phyloP scores from a whole-genome alignment of 352 stramenopile genomes.

The Globisporangium yorkense region DNA sequence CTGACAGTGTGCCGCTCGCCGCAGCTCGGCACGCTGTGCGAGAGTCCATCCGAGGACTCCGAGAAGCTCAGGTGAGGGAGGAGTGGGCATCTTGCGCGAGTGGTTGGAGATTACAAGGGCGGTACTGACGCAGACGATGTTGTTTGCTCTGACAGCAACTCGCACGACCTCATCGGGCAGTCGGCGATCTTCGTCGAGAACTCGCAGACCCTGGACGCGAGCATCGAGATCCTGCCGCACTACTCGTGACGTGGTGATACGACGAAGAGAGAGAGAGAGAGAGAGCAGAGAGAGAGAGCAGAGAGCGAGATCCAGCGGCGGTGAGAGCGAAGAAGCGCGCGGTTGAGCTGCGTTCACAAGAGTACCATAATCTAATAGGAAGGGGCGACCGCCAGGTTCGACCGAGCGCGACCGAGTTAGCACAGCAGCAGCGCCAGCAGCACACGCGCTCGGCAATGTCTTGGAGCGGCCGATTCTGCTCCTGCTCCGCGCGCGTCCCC shows the following conservation, averaged over 20 bases:
- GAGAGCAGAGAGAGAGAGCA: neutral
- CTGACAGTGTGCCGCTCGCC: slow-evolving; percentile 41
- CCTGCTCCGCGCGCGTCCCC: neutral
- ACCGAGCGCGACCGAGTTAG: neutral
- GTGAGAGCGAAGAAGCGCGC: neutral
- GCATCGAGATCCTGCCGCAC: slow-evolving; percentile 60
- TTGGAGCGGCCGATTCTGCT: too few relatives aligned
- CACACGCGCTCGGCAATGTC: too few relatives aligned
- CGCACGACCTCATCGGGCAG: slow-evolving; percentile 14
- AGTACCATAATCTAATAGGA: slow-evolving; percentile 18
- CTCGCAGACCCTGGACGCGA: slow-evolving; percentile 39
- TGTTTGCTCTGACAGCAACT: slow-evolving; percentile 1
- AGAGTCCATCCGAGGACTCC: slow-evolving; percentile 17
- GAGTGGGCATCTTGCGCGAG: neutral
- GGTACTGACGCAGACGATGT: neutral
- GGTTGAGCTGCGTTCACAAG: neutral
- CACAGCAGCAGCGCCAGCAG: too few relatives aligned
- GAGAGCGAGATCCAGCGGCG: neutral
- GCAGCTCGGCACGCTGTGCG: slow-evolving; percentile 33
- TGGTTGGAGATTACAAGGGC: neutral
- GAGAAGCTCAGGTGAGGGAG: slow-evolving; percentile 16
- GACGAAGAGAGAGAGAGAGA: neutral
- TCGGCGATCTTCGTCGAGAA: slow-evolving; percentile 34
- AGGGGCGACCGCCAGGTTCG: neutral
- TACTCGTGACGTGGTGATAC: slow-evolving; percentile 28